Conservation (phyloP, 305 asterid genomes). For the Striga hermonthica region DNA sequence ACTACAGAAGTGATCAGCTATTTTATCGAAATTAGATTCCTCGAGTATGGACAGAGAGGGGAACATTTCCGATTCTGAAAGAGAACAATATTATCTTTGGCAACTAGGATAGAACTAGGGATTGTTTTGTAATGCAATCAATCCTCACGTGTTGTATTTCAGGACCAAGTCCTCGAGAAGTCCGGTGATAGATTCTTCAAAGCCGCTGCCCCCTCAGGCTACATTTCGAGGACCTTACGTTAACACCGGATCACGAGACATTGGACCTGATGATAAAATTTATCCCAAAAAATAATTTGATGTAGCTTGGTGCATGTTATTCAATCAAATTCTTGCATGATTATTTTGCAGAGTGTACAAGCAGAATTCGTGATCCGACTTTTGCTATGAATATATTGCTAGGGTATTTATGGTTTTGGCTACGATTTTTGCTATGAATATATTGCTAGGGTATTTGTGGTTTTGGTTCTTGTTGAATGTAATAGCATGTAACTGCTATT, state of each 20-base stretch:
- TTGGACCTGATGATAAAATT: conserved; percentile 74
- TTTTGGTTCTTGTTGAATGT: background rate
- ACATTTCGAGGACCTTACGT: conserved; percentile 92
- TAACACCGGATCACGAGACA: conserved; percentile 90
- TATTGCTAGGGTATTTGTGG: background rate
- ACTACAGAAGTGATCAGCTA: too few species aligned
- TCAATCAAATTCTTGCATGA: background rate
- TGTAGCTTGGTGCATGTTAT: background rate
- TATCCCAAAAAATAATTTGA: conserved; percentile 58
- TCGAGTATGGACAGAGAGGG: too few species aligned
- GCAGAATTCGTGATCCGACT: background rate
- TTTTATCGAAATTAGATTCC: too few species aligned
- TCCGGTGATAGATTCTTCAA: conserved; percentile 87
- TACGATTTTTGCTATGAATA: background rate
- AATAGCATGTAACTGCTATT: too few species aligned
- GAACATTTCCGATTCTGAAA: too few species aligned
- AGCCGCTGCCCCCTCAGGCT: conserved; percentile 90
- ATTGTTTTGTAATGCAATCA: background rate
- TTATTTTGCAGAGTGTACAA: background rate
- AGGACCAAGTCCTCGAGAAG: conserved; percentile 68
- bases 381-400: too few species aligned
- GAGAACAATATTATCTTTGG: too few species aligned
- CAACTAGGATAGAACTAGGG: background rate
- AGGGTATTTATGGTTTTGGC: too few species aligned
- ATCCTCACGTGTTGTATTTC: conserved; percentile 16